phyloP scores from a whole-genome alignment of 2,329 filamentous ascomycete genomes.

The Dryadomyces quercus-mongolicae region DNA sequence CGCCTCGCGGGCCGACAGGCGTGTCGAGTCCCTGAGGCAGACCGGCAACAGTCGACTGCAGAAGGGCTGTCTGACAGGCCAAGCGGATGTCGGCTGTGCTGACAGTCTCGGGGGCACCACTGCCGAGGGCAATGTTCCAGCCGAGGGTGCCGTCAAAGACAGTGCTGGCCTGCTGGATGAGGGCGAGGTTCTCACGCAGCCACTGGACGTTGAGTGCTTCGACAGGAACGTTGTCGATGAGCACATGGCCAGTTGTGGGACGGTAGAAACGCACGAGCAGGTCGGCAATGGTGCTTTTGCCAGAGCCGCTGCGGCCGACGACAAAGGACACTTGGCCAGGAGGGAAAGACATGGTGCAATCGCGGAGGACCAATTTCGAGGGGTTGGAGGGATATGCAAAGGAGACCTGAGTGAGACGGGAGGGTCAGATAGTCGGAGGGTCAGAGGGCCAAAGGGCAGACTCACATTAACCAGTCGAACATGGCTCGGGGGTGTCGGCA shows the following conservation, averaged over 20 bases:
- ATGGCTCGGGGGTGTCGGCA: neutral
- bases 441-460: no score
- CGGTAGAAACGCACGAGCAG: slow-evolving; percentile 69
- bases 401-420: slow-evolving; percentile 41
- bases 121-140: slow-evolving; percentile 67
- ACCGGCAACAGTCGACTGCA: slow-evolving; percentile 53
- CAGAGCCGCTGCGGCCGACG: slow-evolving; percentile 77
- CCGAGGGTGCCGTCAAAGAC: slow-evolving; percentile 74
- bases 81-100: slow-evolving; percentile 41
- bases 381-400: slow-evolving; percentile 72
- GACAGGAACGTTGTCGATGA: slow-evolving; percentile 54
- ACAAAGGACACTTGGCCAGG: slow-evolving; percentile 66
- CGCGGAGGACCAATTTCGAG: slow-evolving; percentile 43
- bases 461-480: neutral
- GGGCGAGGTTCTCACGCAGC: slow-evolving; percentile 64
- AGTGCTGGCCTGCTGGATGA: slow-evolving; percentile 72
- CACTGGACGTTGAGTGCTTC: slow-evolving; percentile 53
- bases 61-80: slow-evolving; percentile 54
- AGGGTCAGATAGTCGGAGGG: no score
- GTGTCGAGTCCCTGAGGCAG: slow-evolving; percentile 65
- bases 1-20: slow-evolving; percentile 47
- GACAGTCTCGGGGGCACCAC: slow-evolving; percentile 21
- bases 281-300: slow-evolving; percentile 80
- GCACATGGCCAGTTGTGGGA: slow-evolving; percentile 50
- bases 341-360: slow-evolving; percentile 57